phyloP scores from a whole-genome alignment of 2,329 filamentous ascomycete genomes.

The Trichoderma atrobrunneum region DNA sequence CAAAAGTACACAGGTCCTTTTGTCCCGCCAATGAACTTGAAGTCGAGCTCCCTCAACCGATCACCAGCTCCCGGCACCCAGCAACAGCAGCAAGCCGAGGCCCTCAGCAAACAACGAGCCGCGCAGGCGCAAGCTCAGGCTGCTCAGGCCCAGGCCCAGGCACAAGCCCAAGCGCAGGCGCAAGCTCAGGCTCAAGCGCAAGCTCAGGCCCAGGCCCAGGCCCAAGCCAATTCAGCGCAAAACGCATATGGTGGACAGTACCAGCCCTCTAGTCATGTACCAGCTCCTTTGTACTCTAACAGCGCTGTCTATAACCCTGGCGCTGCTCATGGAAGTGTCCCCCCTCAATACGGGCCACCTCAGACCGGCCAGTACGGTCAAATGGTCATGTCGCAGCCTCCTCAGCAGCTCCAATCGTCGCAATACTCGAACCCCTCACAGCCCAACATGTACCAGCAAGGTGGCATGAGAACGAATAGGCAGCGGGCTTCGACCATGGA shows the following conservation, averaged over 20 bases:
- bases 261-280: slow-evolving; percentile 44
- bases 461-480: slow-evolving; percentile 65
- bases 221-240: slow-evolving; percentile 54
- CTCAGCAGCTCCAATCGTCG: slow-evolving; percentile 62
- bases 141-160: slow-evolving; percentile 54
- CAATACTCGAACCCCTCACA: slow-evolving; percentile 60
- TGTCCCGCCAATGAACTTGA: slow-evolving; percentile 94
- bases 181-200: slow-evolving; percentile 60
- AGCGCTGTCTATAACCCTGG: slow-evolving; percentile 75
- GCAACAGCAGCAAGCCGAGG: slow-evolving; percentile 93
- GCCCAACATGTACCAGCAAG: slow-evolving; percentile 61
- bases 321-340: slow-evolving; percentile 45
- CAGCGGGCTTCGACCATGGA: slow-evolving; percentile 97
- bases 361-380: slow-evolving; percentile 70
- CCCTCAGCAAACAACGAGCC: slow-evolving; percentile 86
- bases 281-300: slow-evolving; percentile 74
- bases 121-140: slow-evolving; percentile 53
- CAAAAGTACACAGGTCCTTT: slow-evolving; percentile 96
- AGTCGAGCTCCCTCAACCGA: slow-evolving; percentile 78
- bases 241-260: slow-evolving; percentile 59
- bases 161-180: slow-evolving; percentile 57
- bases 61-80: slow-evolving; percentile 91
- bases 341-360: slow-evolving; percentile 69
- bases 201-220: slow-evolving; percentile 46
- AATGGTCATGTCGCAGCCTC: slow-evolving; percentile 67